phyloP scores from a whole-genome alignment of 495 filamentous ascomycete genomes.

The Neurospora africana region DNA sequence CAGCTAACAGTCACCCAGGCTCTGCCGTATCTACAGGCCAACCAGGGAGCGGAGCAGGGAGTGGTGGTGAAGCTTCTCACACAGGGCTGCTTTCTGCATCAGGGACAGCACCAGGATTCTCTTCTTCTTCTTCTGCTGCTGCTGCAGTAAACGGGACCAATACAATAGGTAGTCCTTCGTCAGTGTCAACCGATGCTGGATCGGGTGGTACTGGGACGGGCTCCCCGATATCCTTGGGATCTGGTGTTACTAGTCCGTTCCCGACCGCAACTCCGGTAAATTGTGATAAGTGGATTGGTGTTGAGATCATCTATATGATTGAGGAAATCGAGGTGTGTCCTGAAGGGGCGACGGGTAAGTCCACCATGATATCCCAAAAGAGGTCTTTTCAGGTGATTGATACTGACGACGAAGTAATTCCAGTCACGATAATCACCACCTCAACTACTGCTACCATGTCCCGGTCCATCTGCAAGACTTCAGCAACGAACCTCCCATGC shows the following conservation, averaged over 20 bases:
- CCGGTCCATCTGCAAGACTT: conserved; percentile 30
- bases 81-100: background rate
- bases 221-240: background rate
- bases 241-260: background rate
- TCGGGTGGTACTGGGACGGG: background rate
- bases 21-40: background rate
- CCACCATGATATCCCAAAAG: background rate
- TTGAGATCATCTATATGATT: conserved; percentile 28
- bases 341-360: conserved; percentile 17
- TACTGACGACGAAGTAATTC: background rate
- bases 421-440: conserved; percentile 17
- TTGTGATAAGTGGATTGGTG: conserved; percentile 24
- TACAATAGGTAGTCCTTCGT: background rate
- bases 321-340: conserved; percentile 24
- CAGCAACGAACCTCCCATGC: conserved; percentile 23
- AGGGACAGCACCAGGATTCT: background rate
- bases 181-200: background rate
- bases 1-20: background rate
- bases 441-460: conserved; percentile 18
- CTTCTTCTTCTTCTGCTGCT: background rate
- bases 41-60: background rate
- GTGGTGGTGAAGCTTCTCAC: background rate
- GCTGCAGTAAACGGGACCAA: background rate
- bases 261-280: conserved; percentile 5
- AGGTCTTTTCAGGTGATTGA: background rate